Evolutionary conservation across 768 basidiomycete genomes (phyloP), one percentile per base, ranked within the genome.

Genomic region (Daedaleopsis nitida): DNA sequence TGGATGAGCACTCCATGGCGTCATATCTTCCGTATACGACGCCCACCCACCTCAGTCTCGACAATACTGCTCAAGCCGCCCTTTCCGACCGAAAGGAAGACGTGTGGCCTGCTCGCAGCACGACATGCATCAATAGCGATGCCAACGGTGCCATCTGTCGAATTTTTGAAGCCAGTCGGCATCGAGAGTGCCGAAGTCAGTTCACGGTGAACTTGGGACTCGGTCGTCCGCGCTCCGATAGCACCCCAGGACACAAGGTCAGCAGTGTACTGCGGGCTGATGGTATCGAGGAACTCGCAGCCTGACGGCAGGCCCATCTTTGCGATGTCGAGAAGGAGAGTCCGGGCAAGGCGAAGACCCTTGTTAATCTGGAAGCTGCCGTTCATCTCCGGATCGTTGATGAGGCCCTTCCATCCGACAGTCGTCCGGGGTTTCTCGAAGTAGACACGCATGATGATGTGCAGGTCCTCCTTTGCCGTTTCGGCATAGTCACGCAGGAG

Each of bases 131-230:
- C 96, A 48, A 98, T 83, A 0, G 97, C 96, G 65, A 98, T 91
- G 52, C 87, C 86, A 45, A 96, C 85, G 32, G 87, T 88, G 42
- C 97, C 97, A 68, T 98, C 97, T 1, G 96, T 98, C 12, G 92
- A 92, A 69, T 99, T 99, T 78, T 99, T 99, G 86, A 99, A 98
- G 9, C 97, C 97, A 5, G 95, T 94, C 3, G 92, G 91, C 91
- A 96, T 94, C 16, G 91, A 93, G n/a, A 96, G 79, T 1, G 88
- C 92, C 6, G 88, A 91, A 11, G 86, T 85, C 16, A 96, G 81
- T 75, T 96, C 94, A 49, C 94, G 88, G 71, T 96, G 94, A 16
- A 96, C 92, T 72, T 96, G 90, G 5, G 91, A 93, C 73, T 96
- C 94, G 0, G 95, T 96, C 13, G 94, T 95, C 14, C 93, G 83